Conservation (phyloP, 257 asterid species). For the Solanum arcanum region DNA sequence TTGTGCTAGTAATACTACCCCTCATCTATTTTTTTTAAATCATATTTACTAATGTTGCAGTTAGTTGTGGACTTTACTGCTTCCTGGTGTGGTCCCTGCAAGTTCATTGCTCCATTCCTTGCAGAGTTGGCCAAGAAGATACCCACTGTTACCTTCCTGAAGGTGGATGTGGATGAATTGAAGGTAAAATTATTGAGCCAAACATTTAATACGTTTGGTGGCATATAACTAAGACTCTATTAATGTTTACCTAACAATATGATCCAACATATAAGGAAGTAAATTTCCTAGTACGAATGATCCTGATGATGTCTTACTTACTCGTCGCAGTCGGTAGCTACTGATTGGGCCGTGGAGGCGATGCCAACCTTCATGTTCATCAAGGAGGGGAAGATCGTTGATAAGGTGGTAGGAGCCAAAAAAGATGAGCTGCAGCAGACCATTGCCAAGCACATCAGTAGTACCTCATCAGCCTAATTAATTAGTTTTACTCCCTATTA, state of each 20-base stretch:
- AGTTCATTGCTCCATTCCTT: slow-evolving; percentile 73
- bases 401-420: slow-evolving; percentile 65
- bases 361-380: slow-evolving; percentile 89
- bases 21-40: background rate
- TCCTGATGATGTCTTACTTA: background rate
- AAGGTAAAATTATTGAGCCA: slow-evolving; percentile 29
- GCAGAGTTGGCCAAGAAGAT: slow-evolving; percentile 77
- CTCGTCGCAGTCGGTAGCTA: slow-evolving; percentile 52
- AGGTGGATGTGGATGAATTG: slow-evolving; percentile 88
- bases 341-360: slow-evolving; percentile 83
- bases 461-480: slow-evolving; percentile 8
- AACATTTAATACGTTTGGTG: background rate
- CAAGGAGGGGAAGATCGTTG: slow-evolving; percentile 63
- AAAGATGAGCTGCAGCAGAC: slow-evolving; percentile 79
- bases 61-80: slow-evolving; percentile 91
- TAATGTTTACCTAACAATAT: background rate
- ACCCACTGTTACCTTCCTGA: slow-evolving; percentile 60
- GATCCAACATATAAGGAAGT: background rate
- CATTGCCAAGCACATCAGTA: slow-evolving; percentile 39
- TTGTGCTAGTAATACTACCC: background rate
- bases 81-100: slow-evolving; percentile 96
- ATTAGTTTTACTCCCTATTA: background rate
- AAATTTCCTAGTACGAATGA: background rate
- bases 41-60: slow-evolving; percentile 18
- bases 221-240: background rate